A percentile compares a stretch with the other conserved stretches of the same genome.
Evolutionary conservation across 257 asterid species (phyloP).

Genomic region (Osmanthus fragrans): DNA sequence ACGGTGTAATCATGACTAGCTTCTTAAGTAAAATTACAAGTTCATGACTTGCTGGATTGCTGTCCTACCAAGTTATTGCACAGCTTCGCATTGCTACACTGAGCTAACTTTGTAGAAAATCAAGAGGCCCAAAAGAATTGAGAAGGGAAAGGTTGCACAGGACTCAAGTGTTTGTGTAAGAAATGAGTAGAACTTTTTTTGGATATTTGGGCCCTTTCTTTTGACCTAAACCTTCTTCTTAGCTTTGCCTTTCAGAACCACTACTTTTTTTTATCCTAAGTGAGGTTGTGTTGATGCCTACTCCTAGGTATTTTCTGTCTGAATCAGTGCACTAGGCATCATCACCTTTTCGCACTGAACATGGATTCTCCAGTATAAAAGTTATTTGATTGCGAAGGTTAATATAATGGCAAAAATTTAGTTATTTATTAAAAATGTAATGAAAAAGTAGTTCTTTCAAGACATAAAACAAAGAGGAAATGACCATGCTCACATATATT

Average conservation of each 20-base stretch:
- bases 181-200: not conserved
- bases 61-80: not conserved
- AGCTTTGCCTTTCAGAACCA: not conserved
- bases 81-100: not conserved
- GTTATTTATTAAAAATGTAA: too few species aligned
- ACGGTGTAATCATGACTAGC: not conserved
- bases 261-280: not conserved
- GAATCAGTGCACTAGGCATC: not conserved
- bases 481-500: too few species aligned
- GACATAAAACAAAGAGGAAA: not conserved
- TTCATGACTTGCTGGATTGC: not conserved
- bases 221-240: not conserved
- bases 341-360: not conserved
- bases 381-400: not conserved
- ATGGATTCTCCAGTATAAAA: not conserved
- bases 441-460: not conserved
- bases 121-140: not conserved
- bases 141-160: not conserved
- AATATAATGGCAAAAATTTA: not conserved
- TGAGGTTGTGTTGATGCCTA: not conserved
- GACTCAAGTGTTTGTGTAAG: not conserved
- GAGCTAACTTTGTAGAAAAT: not conserved
- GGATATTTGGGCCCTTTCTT: not conserved
- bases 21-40: not conserved
- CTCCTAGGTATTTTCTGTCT: not conserved